Evolutionary conservation across 495 filamentous ascomycete genomes (phyloP).

Genomic region (Alectoria sarmentosa): DNA sequence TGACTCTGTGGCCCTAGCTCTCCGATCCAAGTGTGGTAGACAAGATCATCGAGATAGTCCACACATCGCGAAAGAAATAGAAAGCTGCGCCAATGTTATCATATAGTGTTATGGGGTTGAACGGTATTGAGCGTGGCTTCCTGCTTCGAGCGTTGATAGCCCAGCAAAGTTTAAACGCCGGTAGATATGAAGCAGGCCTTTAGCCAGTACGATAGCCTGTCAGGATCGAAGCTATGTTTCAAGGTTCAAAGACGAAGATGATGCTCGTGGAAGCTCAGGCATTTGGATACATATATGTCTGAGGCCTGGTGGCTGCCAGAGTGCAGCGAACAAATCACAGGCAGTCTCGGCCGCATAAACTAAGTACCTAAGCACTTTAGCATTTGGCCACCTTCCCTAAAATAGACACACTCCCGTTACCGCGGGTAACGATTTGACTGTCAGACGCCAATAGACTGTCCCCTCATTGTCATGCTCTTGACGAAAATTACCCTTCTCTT

Average conservation of each 20-base stretch:
- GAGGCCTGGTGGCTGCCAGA: too few species aligned
- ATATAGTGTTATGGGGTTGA: neutral
- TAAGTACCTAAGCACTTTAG: too few species aligned
- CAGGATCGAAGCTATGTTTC: neutral
- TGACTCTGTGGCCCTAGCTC: slow-evolving; percentile 51
- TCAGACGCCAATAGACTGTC: neutral
- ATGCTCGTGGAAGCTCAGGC: neutral
- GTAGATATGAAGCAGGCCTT: neutral
- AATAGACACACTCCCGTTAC: neutral
- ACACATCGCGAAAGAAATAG: slow-evolving; percentile 51
- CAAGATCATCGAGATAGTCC: slow-evolving; percentile 78
- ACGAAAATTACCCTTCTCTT: neutral
- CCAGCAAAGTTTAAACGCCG: neutral
- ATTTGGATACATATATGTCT: too few species aligned
- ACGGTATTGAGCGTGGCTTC: neutral
- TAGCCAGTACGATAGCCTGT: neutral
- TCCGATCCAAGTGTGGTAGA: slow-evolving; percentile 86
- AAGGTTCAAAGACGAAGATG: neutral
- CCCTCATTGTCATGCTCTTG: neutral
- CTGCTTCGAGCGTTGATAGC: neutral
- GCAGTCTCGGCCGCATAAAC: too few species aligned
- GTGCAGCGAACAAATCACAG: too few species aligned
- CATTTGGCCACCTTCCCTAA: neutral
- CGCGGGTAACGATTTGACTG: neutral
- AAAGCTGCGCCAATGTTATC: neutral